These are phyloP conservation scores for Vigna trinervia DNA, from an alignment of 306 rosid species.

Conservation along the genomic window DNA sequence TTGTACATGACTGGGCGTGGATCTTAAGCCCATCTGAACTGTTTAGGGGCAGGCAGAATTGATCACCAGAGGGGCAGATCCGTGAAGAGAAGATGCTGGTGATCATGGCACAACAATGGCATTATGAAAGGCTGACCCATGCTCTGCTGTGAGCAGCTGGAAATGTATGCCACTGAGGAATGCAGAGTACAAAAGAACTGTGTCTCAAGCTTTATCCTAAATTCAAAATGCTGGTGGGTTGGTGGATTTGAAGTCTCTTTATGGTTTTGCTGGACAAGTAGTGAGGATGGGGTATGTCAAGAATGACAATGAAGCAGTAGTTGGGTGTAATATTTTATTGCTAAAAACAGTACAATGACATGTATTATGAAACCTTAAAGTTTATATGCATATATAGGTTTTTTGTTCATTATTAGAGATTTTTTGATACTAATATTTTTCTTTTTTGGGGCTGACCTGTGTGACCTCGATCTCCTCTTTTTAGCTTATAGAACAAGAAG, in stretches of 20 bases:
- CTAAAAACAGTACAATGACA: conserved; percentile 15
- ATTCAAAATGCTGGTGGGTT: not conserved
- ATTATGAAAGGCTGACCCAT: not conserved
- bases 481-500: conserved; percentile 89
- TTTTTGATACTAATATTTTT: conserved; percentile 27
- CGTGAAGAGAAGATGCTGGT: not conserved
- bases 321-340: not conserved
- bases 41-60: no score
- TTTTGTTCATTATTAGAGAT: not conserved
- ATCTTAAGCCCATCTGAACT: not conserved
- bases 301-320: not conserved
- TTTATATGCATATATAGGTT: not conserved
- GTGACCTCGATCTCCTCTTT: conserved; percentile 30
- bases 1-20: not conserved
- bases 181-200: not conserved
- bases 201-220: not conserved
- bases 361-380: not conserved
- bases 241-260: not conserved
- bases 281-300: not conserved
- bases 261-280: not conserved
- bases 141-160: not conserved
- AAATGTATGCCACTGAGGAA: no score
- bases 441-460: conserved; percentile 6
- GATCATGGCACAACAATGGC: not conserved
- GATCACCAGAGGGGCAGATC: not conserved